These are phyloP conservation scores for Botrytis byssoidea DNA, from an alignment of 2,329 filamentous ascomycete genomes.

Conservation along the genomic window DNA sequence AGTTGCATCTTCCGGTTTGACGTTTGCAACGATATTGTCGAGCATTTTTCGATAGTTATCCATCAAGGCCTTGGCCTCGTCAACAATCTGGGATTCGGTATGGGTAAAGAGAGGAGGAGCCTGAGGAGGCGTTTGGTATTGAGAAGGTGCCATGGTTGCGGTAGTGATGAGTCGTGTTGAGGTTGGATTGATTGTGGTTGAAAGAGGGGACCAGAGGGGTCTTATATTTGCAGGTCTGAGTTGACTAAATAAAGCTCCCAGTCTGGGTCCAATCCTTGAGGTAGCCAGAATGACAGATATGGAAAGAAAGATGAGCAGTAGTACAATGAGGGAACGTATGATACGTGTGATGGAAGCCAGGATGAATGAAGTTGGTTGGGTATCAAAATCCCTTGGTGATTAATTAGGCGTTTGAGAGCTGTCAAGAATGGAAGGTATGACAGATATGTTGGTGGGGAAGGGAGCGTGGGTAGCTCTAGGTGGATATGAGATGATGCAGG, in stretches of 20 bases:
- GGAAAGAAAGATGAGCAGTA: conserved; percentile 55
- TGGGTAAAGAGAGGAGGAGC: conserved; percentile 74
- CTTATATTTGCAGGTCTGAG: conserved; percentile 42
- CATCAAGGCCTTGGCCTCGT: conserved; percentile 65
- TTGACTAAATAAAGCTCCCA: conserved; percentile 57
- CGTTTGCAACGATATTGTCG: conserved; percentile 63
- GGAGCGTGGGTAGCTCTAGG: background rate
- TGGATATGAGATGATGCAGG: background rate
- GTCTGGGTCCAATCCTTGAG: conserved; percentile 48
- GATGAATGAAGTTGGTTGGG: background rate
- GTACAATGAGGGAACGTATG: conserved; percentile 47
- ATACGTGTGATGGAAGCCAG: conserved; percentile 25
- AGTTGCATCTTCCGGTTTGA: conserved; percentile 50
- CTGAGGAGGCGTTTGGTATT: conserved; percentile 74
- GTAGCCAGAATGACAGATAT: conserved; percentile 65
- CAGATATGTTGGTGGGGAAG: background rate
- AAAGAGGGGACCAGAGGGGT: conserved; percentile 16
- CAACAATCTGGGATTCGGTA: conserved; percentile 66
- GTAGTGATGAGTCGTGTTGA: conserved; percentile 42
- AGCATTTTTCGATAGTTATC: conserved; percentile 56
- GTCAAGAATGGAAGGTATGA: conserved; percentile 9
- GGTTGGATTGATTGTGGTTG: conserved; percentile 7
- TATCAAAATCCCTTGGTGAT: background rate
- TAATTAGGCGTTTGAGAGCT: background rate
- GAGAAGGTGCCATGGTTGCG: conserved; percentile 62